phyloP scores from a whole-genome alignment of 139 green algal species.

The Chlorella ohadii region DNA sequence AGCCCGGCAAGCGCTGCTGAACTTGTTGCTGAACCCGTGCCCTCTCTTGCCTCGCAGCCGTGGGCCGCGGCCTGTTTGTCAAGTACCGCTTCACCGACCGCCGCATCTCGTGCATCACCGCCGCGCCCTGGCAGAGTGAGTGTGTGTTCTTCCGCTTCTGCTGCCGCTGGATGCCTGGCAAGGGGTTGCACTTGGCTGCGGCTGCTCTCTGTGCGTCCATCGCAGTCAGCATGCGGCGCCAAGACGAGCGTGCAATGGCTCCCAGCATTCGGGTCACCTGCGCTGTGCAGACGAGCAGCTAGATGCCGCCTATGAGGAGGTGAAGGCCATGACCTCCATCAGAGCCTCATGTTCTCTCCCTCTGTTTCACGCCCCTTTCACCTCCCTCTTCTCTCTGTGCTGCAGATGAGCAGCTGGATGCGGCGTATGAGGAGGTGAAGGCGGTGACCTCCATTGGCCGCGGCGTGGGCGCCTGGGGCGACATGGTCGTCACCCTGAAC shows the following conservation, averaged over 20 bases:
- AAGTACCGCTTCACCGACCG: conserved; percentile 91
- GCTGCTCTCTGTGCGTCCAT: too few relatives aligned
- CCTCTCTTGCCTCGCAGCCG: background rate
- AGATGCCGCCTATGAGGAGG: too few relatives aligned
- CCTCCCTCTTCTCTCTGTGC: too few relatives aligned
- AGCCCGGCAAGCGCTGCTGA: too few relatives aligned
- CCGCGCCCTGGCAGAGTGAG: conserved; percentile 87
- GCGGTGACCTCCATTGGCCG: conserved; percentile 79
- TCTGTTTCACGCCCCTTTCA: too few relatives aligned
- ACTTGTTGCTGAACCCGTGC: background rate
- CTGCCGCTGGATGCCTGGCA: background rate
- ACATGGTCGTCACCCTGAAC: conserved; percentile 89
- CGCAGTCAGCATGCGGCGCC: background rate
- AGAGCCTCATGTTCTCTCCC: too few relatives aligned
- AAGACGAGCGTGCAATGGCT: background rate
- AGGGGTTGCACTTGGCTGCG: too few relatives aligned
- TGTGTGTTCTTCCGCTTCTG: background rate
- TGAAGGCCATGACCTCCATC: too few relatives aligned
- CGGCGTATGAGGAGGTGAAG: conserved; percentile 76
- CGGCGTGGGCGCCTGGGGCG: conserved; percentile 87
- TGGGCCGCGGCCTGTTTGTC: conserved; percentile 83
- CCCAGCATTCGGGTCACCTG: too few relatives aligned
- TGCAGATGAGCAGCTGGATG: conserved; percentile 71
- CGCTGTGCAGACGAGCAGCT: too few relatives aligned
- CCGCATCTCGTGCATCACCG: conserved; percentile 79